phyloP scores from a whole-genome alignment of 768 basidiomycete species.

The Pisolithus microcarpus region DNA sequence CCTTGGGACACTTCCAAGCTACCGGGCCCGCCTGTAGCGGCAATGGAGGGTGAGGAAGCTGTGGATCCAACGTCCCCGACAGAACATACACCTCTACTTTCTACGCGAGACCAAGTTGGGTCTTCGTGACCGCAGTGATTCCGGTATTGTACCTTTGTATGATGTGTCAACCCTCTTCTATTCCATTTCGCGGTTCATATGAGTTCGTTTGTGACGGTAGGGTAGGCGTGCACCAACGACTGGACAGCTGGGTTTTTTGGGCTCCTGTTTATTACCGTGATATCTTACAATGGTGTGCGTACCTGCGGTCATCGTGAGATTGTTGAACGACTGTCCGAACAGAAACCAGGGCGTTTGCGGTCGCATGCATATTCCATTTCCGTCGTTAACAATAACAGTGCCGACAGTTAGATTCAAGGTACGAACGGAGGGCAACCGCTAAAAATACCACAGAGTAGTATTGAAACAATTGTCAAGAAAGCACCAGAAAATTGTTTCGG shows the following conservation, averaged over 20 bases:
- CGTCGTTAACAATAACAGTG: background rate
- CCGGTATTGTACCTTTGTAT: constrained; percentile 19
- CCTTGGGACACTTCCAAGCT: constrained; percentile 30
- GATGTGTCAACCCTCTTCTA: constrained; percentile 1
- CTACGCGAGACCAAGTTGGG: constrained; percentile 9
- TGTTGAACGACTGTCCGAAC: no score
- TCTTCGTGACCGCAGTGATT: constrained; percentile 9
- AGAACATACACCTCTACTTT: constrained; percentile 31
- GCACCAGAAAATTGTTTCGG: background rate
- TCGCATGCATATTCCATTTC: no score
- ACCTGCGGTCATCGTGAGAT: no score
- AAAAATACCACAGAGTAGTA: background rate
- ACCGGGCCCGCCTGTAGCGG: constrained; percentile 1
- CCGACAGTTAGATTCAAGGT: constrained; percentile 22
- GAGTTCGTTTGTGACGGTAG: no score
- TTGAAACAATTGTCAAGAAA: constrained; percentile 14
- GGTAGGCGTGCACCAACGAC: no score
- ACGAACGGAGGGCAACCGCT: constrained; percentile 18
- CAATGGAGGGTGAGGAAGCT: background rate
- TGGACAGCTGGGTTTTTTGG: no score
- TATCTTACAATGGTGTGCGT: no score
- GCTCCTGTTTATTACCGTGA: no score
- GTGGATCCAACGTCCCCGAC: constrained; percentile 11
- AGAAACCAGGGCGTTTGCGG: no score
- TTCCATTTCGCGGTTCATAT: background rate